Conservation (phyloP, 2,329 filamentous ascomycete species). For the Penicillium sp. region DNA sequence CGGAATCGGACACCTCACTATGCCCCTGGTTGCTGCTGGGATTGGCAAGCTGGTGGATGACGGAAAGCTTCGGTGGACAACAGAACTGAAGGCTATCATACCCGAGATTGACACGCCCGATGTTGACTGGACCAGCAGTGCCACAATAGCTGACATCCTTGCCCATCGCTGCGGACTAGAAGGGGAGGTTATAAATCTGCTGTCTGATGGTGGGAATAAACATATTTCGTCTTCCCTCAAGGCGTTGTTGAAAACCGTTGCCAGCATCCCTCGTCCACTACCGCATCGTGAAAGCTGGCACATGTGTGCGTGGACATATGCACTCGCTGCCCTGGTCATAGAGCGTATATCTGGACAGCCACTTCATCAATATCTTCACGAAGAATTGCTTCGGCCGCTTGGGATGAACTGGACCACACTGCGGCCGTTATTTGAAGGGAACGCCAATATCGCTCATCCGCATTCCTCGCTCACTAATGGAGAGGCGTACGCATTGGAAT, state of each 20-base stretch:
- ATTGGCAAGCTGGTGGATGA: conserved; percentile 2
- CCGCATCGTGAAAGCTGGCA: not conserved
- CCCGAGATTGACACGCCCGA: not conserved
- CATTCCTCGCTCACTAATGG: not conserved
- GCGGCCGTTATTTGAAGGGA: not conserved
- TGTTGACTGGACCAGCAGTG: not conserved
- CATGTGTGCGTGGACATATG: not conserved
- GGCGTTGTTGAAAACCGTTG: not conserved
- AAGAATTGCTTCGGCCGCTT: not conserved
- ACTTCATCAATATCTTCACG: conserved; percentile 1
- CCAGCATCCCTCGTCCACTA: not conserved
- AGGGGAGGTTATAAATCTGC: not conserved
- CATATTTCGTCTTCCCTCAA: not conserved
- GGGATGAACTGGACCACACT: conserved; percentile 2
- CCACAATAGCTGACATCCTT: conserved; percentile 3
- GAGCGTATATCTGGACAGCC: not conserved
- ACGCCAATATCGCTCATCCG: not conserved
- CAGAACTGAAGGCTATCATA: not conserved
- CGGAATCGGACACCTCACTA: conserved; percentile 1
- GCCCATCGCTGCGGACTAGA: conserved; percentile 2
- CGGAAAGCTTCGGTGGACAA: conserved; percentile 4
- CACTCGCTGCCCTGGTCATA: not conserved
- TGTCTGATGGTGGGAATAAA: not conserved
- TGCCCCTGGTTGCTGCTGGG: conserved; percentile 1
- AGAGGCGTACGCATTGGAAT: not conserved